Base-by-base conservation (phyloP, 306 rosid genomes). In the Prunus mira region DNA sequence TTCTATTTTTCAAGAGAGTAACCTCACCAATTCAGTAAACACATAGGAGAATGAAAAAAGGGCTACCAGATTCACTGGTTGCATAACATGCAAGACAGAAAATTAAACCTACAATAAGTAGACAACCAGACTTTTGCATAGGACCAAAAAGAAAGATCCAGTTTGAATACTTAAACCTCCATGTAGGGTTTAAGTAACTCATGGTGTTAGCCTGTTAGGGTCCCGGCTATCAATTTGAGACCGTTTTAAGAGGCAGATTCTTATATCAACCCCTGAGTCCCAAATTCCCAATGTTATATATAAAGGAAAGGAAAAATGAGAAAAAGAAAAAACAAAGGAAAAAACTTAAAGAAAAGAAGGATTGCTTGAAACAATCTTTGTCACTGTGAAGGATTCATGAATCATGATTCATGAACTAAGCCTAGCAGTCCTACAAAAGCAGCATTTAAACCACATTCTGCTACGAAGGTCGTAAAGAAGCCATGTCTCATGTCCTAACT, bases 141-240 rank as follows among this genome's bases (percentile, higher is more conserved):
- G 24, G 78, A 75, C 52, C 51, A 51, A 63, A 50, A 7, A 50
- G 32, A 75, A 10, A 52, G 50, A 13, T 63, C n/a, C 69, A 45
- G 11, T 41, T 8, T 58, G 66, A 30, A 74, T 46, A 47, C 28
- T 7, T 32, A 2, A 38, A 62, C 15, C 27, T 71, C 62, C 56
- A 62, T 25, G 61, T 65, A 74, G 20, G 41, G 51, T 24, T 51
- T 49, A 50, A 49, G 8, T 49, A 28, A 46, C 51, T n/a, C 20
- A 19, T 63, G 51, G 17, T 2, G 20, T 62, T n/a, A 61, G 50
- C 69, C 22, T 18, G 46, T 22, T 22, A 45, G 50, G 32, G 18
- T 58, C 45, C 8, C 19, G 38, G 19, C 58, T 9, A 61, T 47
- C 58, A 64, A 75, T 50, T 20, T 14, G n/a, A 74, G 49, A 67